Percentiles rank a stretch among this genome's conserved stretches.
Conservation (phyloP, 805 yeast species). For the Schizosaccharomyces lindneri region DNA sequence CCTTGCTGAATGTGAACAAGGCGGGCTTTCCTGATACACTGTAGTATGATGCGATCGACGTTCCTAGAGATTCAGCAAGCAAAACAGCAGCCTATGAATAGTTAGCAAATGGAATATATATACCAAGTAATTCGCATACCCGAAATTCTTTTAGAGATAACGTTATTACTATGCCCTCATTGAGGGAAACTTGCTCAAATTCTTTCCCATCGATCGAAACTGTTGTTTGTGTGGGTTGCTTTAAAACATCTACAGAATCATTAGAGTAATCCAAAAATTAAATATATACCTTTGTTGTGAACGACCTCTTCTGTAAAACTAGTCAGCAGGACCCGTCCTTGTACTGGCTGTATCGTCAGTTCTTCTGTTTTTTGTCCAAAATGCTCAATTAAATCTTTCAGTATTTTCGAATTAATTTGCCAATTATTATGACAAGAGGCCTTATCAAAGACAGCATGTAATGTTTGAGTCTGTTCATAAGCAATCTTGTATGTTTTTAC, state of each 20-base stretch:
- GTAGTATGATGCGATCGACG: background rate
- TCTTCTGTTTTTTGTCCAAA: background rate
- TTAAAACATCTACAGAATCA: background rate
- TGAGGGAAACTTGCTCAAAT: slow-evolving; percentile 1
- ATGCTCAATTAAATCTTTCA: background rate
- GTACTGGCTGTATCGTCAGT: background rate
- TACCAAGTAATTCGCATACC: background rate
- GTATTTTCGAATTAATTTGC: background rate
- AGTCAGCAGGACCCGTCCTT: background rate
- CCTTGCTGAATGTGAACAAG: background rate
- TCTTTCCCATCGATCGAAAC: background rate
- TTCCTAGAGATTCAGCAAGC: background rate
- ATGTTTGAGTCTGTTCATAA: background rate
- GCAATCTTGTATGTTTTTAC: background rate
- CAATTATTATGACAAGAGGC: background rate
- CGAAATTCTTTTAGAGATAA: background rate
- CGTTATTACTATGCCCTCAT: background rate
- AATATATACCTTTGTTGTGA: background rate
- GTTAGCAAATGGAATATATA: background rate
- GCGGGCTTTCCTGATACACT: background rate
- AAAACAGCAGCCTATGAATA: background rate
- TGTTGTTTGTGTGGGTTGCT: slow-evolving; percentile 1
- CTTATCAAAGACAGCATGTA: background rate
- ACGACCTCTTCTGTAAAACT: slow-evolving; percentile 1
- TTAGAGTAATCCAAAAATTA: background rate